phyloP scores from a whole-genome alignment of 169 alveolate species.

The Nephromyces sp. region DNA sequence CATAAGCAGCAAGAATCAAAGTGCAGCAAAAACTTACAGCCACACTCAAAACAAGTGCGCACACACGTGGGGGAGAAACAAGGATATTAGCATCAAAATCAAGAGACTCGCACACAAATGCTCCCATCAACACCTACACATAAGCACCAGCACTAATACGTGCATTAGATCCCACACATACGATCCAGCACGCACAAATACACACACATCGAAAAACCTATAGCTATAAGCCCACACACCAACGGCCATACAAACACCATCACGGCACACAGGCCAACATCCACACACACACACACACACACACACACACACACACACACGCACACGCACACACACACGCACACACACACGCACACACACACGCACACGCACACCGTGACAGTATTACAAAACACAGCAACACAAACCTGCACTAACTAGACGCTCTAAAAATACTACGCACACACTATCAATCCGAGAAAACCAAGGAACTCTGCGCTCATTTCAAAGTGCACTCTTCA shows the following conservation, averaged over 20 bases:
- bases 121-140: too few relatives aligned
- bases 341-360: neutral
- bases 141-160: too few relatives aligned
- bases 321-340: neutral
- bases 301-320: neutral
- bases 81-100: too few relatives aligned
- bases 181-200: too few relatives aligned
- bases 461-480: neutral
- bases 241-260: too few relatives aligned
- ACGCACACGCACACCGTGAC: constrained; percentile 4
- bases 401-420: neutral
- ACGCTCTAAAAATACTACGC: neutral
- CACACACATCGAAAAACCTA: neutral
- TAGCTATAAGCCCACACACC: too few relatives aligned
- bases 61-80: too few relatives aligned
- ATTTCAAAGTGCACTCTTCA: constrained; percentile 13
- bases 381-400: neutral
- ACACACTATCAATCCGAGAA: neutral
- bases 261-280: neutral
- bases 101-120: too few relatives aligned
- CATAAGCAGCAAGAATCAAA: too few relatives aligned
- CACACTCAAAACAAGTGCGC: too few relatives aligned
- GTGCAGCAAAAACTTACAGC: too few relatives aligned
- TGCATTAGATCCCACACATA: too few relatives aligned
- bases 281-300: neutral